Conservation (phyloP, 169 alveolate species). For the Cyclospora cayetanensis region DNA sequence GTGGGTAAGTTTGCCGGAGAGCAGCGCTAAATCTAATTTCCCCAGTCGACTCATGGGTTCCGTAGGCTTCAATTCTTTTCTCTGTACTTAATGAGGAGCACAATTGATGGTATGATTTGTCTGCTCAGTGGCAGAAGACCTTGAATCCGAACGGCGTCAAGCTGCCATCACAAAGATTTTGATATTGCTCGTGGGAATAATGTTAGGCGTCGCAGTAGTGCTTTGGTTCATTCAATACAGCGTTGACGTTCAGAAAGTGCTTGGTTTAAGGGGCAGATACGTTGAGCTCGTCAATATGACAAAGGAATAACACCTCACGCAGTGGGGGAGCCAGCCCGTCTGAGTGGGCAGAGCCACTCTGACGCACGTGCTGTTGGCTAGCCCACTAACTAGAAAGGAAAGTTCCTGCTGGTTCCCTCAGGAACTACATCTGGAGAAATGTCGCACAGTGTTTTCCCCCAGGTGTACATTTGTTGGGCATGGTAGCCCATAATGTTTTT, state of each 20-base stretch:
- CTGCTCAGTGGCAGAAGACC: slow-evolving; percentile 56
- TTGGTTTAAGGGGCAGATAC: slow-evolving; percentile 48
- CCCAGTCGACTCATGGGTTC: neutral
- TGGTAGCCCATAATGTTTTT: too few relatives aligned
- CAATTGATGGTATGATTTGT: neutral
- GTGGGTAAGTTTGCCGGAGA: slow-evolving; percentile 34
- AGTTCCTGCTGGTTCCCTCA: too few relatives aligned
- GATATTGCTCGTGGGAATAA: slow-evolving; percentile 38
- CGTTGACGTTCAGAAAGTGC: slow-evolving; percentile 56
- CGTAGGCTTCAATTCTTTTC: neutral
- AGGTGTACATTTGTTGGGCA: too few relatives aligned
- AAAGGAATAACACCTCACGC: neutral
- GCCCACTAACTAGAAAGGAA: too few relatives aligned
- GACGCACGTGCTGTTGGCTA: too few relatives aligned
- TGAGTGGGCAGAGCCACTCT: neutral
- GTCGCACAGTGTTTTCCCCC: too few relatives aligned
- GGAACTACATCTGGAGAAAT: too few relatives aligned
- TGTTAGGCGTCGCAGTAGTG: slow-evolving; percentile 34
- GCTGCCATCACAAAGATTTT: slow-evolving; percentile 11
- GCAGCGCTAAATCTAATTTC: neutral
- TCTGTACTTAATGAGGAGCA: neutral
- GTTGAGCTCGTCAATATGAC: slow-evolving; percentile 60
- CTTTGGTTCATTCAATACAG: slow-evolving; percentile 65
- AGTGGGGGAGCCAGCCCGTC: neutral
- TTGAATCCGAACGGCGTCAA: slow-evolving; percentile 40